These are phyloP conservation scores for Mycosphaerella arachidis DNA, from an alignment of 2,329 filamentous ascomycete genomes.

Conservation along the genomic window DNA sequence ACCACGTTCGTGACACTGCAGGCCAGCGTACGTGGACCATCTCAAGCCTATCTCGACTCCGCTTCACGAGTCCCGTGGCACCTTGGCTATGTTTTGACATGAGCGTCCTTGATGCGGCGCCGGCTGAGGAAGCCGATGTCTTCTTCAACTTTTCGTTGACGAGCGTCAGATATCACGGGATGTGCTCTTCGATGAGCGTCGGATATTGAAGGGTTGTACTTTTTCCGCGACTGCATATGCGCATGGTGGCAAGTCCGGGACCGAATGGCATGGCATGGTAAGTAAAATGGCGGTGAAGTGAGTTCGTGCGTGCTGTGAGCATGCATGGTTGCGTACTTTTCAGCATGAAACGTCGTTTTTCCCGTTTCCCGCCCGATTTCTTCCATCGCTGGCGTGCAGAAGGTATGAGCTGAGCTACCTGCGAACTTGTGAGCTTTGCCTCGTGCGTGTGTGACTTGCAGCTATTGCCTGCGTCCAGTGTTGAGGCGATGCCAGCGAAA, in stretches of 20 bases:
- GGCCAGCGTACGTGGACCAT: constrained; percentile 1
- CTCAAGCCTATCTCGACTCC: constrained; percentile 1
- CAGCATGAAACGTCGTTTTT: background rate
- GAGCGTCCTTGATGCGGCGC: background rate
- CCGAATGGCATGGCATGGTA: background rate
- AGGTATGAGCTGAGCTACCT: background rate
- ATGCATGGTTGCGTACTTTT: background rate
- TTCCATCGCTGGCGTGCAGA: background rate
- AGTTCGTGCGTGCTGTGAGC: background rate
- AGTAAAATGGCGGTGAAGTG: constrained; percentile 3
- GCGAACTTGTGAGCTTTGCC: background rate
- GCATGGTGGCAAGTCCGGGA: too few species aligned
- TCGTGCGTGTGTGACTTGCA: background rate
- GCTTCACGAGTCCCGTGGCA: background rate
- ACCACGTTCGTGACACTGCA: background rate
- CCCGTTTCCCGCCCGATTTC: background rate
- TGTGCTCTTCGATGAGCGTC: too few species aligned
- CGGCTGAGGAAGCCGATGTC: too few species aligned
- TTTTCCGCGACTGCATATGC: too few species aligned
- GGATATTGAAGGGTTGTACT: too few species aligned
- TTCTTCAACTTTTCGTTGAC: too few species aligned
- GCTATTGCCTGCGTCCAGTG: background rate
- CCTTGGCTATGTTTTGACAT: constrained; percentile 1
- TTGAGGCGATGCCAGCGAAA: background rate
- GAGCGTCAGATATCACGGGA: too few species aligned